These are phyloP conservation scores for Carex arenaria DNA, from an alignment of 202 grass and related monocot species.

Conservation along the genomic window DNA sequence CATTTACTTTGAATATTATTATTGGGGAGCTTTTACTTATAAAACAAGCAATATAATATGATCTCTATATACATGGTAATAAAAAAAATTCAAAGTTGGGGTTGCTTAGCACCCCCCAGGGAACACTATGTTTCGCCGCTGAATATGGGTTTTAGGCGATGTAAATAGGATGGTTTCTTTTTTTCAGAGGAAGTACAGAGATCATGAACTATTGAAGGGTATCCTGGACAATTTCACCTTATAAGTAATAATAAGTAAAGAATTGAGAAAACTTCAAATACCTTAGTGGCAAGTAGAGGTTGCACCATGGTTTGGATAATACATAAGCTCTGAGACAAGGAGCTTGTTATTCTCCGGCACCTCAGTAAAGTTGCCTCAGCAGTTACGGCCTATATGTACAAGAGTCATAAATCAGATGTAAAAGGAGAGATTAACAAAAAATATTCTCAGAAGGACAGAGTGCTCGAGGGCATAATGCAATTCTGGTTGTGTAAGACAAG, in stretches of 20 bases:
- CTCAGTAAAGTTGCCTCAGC: slow-evolving; percentile 60
- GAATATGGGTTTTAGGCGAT: neutral
- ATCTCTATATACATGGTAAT: too few species aligned
- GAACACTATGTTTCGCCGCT: too few species aligned
- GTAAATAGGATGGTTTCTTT: neutral
- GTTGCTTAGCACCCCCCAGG: too few species aligned
- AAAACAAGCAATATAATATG: too few species aligned
- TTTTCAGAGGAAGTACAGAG: neutral
- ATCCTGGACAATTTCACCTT: neutral
- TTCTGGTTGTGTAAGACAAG: neutral
- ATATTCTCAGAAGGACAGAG: neutral
- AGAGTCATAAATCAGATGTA: slow-evolving; percentile 6
- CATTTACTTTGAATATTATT: too few species aligned
- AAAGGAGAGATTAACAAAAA: slow-evolving; percentile 4
- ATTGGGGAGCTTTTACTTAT: too few species aligned
- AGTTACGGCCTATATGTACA: slow-evolving; percentile 62
- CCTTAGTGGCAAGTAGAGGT: slow-evolving; percentile 57
- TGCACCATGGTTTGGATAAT: slow-evolving; percentile 85
- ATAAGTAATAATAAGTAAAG: neutral
- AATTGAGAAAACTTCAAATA: slow-evolving; percentile 14
- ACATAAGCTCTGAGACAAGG: slow-evolving; percentile 62
- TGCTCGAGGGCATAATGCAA: neutral
- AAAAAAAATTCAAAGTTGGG: too few species aligned
- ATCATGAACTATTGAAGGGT: neutral
- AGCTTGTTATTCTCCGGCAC: slow-evolving; percentile 70